Base-by-base conservation (phyloP, 2,329 filamentous ascomycete genomes). In the Verticillium dahliae region DNA sequence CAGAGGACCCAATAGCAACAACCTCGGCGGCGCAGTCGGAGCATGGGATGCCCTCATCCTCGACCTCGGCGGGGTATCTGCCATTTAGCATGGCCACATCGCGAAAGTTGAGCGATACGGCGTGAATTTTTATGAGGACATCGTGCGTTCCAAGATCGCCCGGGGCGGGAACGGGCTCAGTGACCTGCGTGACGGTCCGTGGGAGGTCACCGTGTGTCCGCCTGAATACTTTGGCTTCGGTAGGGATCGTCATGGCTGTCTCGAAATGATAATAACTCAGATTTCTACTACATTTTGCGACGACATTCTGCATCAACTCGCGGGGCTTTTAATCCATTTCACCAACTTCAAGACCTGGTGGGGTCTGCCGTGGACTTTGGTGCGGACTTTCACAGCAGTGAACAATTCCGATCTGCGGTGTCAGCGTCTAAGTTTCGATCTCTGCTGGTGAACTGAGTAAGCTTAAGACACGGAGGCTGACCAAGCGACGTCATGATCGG, bases 61-160 rank as follows among this genome's bases (percentile, higher is more conserved):
- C 15, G 10, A 61, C 57, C 10, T 61, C 34, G 2, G 62, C 41
- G 0, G 66, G 66, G 61, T 71, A 71, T 9, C 57, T 61, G 5
- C 68, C 69, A 60, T 68, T 59, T n/a, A 70, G 58, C 65, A 71
- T 70, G 15, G 41, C 65, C 1, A 68, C 65, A n/a, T 71, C 70
- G 22, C 70, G 66, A 45, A 62, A 67, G 41, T 67, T 67, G 15
- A 67, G 55, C 4, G 65, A 67, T 10, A 66, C 65, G 27, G 65
- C 63, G 14, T 63, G 62, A n/a, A 66, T 62, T 54, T 65, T 65
- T 59, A 66, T 56, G 1, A 66, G 38, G 4, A 66, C 65, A n/a
- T 66, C 65, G 22, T 58, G 56, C 3, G 62, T 14, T 10, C 58
- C 56, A 34, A 66, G 62, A 2, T 61, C 45, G 35, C 39, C 27